phyloP scores from a whole-genome alignment of 306 rosid genomes.

The Fagus sylvatica region DNA sequence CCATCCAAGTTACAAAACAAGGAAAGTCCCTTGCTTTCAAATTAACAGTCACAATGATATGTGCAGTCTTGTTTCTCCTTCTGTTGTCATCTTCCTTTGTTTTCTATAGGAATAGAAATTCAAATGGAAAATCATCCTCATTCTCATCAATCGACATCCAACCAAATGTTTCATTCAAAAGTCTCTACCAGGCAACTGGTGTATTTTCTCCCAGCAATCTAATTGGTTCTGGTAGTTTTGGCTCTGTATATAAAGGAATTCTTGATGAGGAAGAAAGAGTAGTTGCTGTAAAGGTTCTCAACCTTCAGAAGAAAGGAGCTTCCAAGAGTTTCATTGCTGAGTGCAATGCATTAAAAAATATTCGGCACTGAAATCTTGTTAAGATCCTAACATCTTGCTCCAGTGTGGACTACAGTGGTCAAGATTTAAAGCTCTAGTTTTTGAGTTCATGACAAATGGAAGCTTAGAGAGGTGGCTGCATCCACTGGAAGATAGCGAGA shows the following conservation, averaged over 20 bases:
- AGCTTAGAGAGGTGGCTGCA: slow-evolving; percentile 24
- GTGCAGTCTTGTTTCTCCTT: neutral
- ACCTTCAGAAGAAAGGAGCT: slow-evolving; percentile 14
- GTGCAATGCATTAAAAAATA: slow-evolving; percentile 15
- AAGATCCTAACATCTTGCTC: slow-evolving; percentile 20
- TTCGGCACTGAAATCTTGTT: slow-evolving; percentile 20
- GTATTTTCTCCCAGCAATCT: neutral
- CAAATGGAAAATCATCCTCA: neutral
- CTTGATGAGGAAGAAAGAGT: neutral
- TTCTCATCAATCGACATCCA: neutral
- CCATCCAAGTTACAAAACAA: neutral
- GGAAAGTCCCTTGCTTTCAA: neutral
- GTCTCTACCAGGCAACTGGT: slow-evolving; percentile 5
- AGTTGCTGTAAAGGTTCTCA: slow-evolving; percentile 22
- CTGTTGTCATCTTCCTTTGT: neutral
- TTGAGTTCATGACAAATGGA: slow-evolving; percentile 20
- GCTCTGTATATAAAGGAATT: slow-evolving; percentile 17
- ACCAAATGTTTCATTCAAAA: slow-evolving; percentile 4
- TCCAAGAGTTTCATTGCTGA: slow-evolving; percentile 15
- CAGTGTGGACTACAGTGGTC: neutral
- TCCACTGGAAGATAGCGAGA: neutral
- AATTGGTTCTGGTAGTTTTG: slow-evolving; percentile 18
- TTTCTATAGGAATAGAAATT: neutral
- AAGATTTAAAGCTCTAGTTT: slow-evolving; percentile 17
- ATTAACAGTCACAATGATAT: neutral